Conservation (phyloP, 2,329 filamentous ascomycete species). For the Pseudofabraea citricarpa region DNA sequence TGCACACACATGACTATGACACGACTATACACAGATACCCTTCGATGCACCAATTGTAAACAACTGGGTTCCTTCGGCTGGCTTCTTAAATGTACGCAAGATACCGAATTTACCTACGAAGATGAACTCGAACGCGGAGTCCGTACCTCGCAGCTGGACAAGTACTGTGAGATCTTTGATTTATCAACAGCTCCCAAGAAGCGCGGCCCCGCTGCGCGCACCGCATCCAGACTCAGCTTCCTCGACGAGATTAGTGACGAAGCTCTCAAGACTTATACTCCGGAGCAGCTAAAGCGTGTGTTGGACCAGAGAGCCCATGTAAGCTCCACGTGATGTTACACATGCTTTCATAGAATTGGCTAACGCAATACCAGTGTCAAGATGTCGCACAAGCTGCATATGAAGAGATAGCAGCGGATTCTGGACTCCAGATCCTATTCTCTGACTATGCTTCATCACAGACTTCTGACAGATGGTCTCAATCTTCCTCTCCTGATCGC, state of each 20-base stretch:
- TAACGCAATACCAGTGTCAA: too few relatives aligned
- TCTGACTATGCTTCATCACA: too few relatives aligned
- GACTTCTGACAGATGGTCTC: too few relatives aligned
- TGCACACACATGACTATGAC: slow-evolving; percentile 69
- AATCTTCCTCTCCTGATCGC: not conserved
- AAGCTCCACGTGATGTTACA: slow-evolving; percentile 16
- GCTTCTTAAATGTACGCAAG: slow-evolving; percentile 69
- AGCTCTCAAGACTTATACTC: slow-evolving; percentile 39
- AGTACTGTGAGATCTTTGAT: slow-evolving; percentile 17
- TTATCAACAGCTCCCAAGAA: slow-evolving; percentile 13
- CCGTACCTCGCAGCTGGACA: slow-evolving; percentile 18
- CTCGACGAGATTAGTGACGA: slow-evolving; percentile 36
- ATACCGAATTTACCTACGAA: slow-evolving; percentile 43
- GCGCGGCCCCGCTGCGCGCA: slow-evolving; percentile 19
- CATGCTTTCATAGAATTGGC: too few relatives aligned
- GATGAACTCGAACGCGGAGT: slow-evolving; percentile 24
- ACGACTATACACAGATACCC: slow-evolving; percentile 51
- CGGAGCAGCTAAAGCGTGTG: slow-evolving; percentile 41
- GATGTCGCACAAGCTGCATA: too few relatives aligned
- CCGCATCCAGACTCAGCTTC: slow-evolving; percentile 14
- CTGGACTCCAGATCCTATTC: too few relatives aligned
- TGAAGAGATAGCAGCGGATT: too few relatives aligned
- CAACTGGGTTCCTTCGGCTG: slow-evolving; percentile 57
- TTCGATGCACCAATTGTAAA: slow-evolving; percentile 55
- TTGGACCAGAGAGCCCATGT: slow-evolving; percentile 47